Evolutionary conservation across 345 rosid genomes (phyloP), one percentile per base, ranked within the genome.

Genomic region (Populus euphratica): DNA sequence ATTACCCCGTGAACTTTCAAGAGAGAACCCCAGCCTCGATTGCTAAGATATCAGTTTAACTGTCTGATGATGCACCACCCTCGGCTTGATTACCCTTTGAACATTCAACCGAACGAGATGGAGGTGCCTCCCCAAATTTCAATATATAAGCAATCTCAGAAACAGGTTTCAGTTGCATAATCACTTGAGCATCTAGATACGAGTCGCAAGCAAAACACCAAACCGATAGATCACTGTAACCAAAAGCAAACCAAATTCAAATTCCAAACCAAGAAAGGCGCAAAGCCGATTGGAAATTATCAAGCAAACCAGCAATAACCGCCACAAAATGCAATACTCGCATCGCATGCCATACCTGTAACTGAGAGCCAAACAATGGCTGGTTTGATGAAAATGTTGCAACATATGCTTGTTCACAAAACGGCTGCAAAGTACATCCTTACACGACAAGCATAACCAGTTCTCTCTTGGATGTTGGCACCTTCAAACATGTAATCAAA

Each of bases 401-500:
- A 94, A 85, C 97, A 94, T 93, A 78, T 94, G 97, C 85, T 91
- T 89, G 70, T 93, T 93, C 82, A 94, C 92, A 8, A 93, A 94
- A 66, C 98, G 94, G 84, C 98, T 94, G 76, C 98, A 94, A 1
- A 93, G 84, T 14, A 93, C 97, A 62, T 91, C 96, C 89, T 93
- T 90, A 69, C 98, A 94, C 72, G 87, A 82, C 77, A 94, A 79
- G 27, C 98, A 94, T 75, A 93, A 17, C 98, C 98, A 94, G 80
- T 93, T 94, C 90, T 91, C 98, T 3, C 73, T 88, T 1, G 92
- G 95, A 73, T 93, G 87, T 27, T 90, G 83, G 75, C 98, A 94
- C 92, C 98, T 94, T 41, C 25, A 2, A 27, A 31, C 50, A 47
- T 47, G 50, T 47, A 80, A 64, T 76, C 27, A 10, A 75, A 25